These are phyloP conservation scores for Wickerhamomyces rabaulensis DNA, from an alignment of 805 yeast species.

Conservation along the genomic window DNA sequence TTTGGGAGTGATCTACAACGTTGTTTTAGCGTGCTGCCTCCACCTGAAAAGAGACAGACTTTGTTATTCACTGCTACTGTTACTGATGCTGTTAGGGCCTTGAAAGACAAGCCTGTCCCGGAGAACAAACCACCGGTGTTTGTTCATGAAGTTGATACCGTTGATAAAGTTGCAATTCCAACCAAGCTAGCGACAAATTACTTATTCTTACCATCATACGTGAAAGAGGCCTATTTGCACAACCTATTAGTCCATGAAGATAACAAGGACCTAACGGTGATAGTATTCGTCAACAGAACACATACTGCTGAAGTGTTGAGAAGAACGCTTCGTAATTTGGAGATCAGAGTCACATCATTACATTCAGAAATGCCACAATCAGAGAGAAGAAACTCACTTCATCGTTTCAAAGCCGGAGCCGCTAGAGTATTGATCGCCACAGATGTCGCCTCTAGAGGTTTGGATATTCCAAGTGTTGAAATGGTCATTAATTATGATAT, in stretches of 20 bases:
- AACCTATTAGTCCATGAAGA: slow-evolving; percentile 58
- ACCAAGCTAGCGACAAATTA: slow-evolving; percentile 59
- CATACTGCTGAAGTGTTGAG: slow-evolving; percentile 83
- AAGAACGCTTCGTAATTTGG: slow-evolving; percentile 68
- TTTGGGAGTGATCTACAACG: slow-evolving; percentile 73
- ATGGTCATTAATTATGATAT: slow-evolving; percentile 87
- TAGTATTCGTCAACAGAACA: slow-evolving; percentile 89
- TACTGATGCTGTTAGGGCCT: slow-evolving; percentile 81
- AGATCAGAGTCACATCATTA: slow-evolving; percentile 78
- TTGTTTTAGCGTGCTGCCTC: slow-evolving; percentile 70
- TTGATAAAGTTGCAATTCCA: slow-evolving; percentile 79
- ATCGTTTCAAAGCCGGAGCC: slow-evolving; percentile 89
- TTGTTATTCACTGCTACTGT: slow-evolving; percentile 92
- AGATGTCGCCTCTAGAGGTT: slow-evolving; percentile 95
- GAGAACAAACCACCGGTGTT: slow-evolving; percentile 52
- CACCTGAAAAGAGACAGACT: slow-evolving; percentile 73
- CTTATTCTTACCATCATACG: slow-evolving; percentile 77
- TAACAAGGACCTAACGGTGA: slow-evolving; percentile 62
- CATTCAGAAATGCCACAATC: slow-evolving; percentile 94
- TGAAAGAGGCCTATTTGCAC: slow-evolving; percentile 83
- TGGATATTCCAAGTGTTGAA: slow-evolving; percentile 91
- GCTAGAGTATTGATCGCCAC: slow-evolving; percentile 92
- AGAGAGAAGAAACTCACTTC: slow-evolving; percentile 87
- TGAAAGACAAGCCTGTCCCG: slow-evolving; percentile 59
- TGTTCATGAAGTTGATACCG: slow-evolving; percentile 68